Conservation (phyloP, 1,284 basidiomycete species). For the Schizopora paradoxa region DNA sequence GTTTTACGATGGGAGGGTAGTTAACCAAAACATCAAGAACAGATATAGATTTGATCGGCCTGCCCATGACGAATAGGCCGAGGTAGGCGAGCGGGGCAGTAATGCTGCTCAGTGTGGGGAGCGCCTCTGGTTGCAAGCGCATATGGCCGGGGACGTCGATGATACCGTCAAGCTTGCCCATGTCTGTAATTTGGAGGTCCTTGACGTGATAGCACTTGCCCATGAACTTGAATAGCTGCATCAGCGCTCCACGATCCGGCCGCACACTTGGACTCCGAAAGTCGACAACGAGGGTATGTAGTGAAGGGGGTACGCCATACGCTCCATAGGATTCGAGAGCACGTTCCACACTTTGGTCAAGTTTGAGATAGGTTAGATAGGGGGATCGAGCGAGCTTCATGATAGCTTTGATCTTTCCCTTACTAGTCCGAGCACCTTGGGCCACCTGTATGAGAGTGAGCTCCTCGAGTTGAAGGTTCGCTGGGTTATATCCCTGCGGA, state of each 20-base stretch:
- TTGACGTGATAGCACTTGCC: slow-evolving; percentile 7
- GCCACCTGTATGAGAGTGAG: slow-evolving; percentile 9
- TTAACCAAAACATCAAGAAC: slow-evolving; percentile 9
- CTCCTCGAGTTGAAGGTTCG: slow-evolving; percentile 12
- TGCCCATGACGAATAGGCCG: slow-evolving; percentile 6
- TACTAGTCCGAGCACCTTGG: not conserved
- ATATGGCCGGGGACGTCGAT: slow-evolving; percentile 3
- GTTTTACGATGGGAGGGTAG: slow-evolving; percentile 2
- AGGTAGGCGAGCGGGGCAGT: slow-evolving; percentile 9
- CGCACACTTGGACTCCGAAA: slow-evolving; percentile 7
- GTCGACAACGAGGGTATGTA: slow-evolving; percentile 13
- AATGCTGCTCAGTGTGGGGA: slow-evolving; percentile 13
- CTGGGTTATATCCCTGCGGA: slow-evolving; percentile 11
- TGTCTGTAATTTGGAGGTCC: slow-evolving; percentile 14
- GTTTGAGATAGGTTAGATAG: slow-evolving; percentile 3
- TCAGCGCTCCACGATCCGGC: not conserved
- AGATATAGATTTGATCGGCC: slow-evolving; percentile 10
- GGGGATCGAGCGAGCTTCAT: slow-evolving; percentile 13
- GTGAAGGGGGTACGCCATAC: slow-evolving; percentile 11
- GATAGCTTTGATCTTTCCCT: slow-evolving; percentile 11
- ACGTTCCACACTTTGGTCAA: slow-evolving; percentile 9
- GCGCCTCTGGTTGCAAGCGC: slow-evolving; percentile 4
- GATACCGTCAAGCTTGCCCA: slow-evolving; percentile 13
- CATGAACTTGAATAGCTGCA: slow-evolving; percentile 11
- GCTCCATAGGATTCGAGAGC: slow-evolving; percentile 11